Conservation (phyloP, 129 eudicot species). For the Flaveria ramosissima region DNA sequence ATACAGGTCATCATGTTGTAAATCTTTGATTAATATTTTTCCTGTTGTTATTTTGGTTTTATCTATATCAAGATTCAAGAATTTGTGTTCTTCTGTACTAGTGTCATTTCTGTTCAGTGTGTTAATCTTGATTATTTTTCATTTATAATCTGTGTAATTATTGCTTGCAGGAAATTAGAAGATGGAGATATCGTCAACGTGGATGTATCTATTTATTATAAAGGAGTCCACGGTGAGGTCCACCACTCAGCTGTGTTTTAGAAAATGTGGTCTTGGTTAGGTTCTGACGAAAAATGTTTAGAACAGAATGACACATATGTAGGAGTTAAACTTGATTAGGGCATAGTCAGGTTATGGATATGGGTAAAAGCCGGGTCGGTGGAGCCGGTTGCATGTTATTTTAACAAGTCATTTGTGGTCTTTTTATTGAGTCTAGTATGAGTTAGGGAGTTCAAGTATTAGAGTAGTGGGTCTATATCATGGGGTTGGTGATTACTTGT, state of each 20-base stretch:
- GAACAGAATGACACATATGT: neutral
- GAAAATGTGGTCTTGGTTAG: neutral
- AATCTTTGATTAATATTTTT: neutral
- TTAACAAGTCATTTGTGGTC: no score
- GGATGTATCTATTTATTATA: conserved; percentile 78
- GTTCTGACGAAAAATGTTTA: conserved; percentile 7
- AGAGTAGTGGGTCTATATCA: no score
- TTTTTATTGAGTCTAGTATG: no score
- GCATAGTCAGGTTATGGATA: no score
- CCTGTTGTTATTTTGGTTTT: neutral
- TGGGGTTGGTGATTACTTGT: no score
- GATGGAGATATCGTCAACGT: conserved; percentile 97
- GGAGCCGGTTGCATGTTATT: no score
- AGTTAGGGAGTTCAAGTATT: no score
- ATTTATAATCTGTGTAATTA: neutral
- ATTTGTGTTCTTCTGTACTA: neutral
- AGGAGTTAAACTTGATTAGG: no score
- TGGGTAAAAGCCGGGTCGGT: no score
- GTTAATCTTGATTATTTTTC: conserved; percentile 18
- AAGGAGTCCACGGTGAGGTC: conserved; percentile 90
- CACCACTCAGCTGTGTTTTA: neutral
- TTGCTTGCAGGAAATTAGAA: conserved; percentile 72
- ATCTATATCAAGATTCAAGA: conserved; percentile 26
- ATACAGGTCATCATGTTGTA: neutral
- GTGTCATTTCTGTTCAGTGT: neutral